Evolutionary conservation across 495 filamentous ascomycete species (phyloP).

Genomic region (Penicillium macrosclerotiorum): DNA sequence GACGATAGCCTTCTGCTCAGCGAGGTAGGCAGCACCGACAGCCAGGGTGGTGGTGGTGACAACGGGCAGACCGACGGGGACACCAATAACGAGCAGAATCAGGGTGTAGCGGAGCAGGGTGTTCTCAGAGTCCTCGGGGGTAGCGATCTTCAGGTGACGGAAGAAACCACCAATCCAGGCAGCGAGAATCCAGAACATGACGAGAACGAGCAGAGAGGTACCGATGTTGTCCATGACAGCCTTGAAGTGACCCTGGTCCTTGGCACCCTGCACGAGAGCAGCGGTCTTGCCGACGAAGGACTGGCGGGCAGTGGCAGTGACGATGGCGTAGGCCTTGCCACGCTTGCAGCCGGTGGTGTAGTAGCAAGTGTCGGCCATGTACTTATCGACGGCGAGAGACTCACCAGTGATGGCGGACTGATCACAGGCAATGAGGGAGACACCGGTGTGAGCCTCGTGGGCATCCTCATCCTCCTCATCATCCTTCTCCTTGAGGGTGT

Average conservation of each 20-base stretch:
- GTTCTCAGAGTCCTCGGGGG: conserved; percentile 50
- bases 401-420: conserved; percentile 79
- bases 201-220: conserved; percentile 68
- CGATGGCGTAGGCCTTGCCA: conserved; percentile 69
- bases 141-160: conserved; percentile 66
- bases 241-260: conserved; percentile 76
- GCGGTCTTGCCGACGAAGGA: conserved; percentile 75
- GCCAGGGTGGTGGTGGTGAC: conserved; percentile 73
- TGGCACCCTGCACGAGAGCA: conserved; percentile 65
- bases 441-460: conserved; percentile 57
- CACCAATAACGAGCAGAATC: conserved; percentile 70
- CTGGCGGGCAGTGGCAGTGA: conserved; percentile 59
- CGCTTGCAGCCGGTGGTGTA: conserved; percentile 80
- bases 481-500: conserved; percentile 63
- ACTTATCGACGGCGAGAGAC: conserved; percentile 76
- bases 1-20: conserved; percentile 72
- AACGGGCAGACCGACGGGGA: conserved; percentile 73
- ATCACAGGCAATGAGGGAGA: conserved; percentile 64
- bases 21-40: conserved; percentile 72
- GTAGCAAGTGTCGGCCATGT: conserved; percentile 68
- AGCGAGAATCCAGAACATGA: conserved; percentile 69
- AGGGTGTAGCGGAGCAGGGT: conserved; percentile 64
- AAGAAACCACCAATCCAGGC: conserved; percentile 77
- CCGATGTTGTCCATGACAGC: conserved; percentile 80
- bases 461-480: conserved; percentile 55